These are phyloP conservation scores for Erigeron canadensis DNA, from an alignment of 129 eudicot species.

Conservation along the genomic window DNA sequence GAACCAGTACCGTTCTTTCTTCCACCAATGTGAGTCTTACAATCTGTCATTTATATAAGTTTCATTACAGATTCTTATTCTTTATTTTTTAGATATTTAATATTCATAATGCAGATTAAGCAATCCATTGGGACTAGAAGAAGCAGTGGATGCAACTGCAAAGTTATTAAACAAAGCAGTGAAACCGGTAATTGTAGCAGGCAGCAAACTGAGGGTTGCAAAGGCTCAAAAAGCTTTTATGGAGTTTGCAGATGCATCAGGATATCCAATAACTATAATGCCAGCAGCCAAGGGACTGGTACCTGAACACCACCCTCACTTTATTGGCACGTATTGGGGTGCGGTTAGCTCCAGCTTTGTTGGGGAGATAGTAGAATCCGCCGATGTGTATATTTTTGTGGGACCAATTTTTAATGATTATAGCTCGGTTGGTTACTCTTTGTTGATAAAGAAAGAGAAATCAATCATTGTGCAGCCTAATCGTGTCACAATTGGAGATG, in stretches of 20 bases:
- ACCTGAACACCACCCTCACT: constrained; percentile 72
- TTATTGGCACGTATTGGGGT: constrained; percentile 93
- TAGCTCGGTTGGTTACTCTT: constrained; percentile 88
- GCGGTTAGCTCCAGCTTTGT: constrained; percentile 72
- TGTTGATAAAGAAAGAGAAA: constrained; percentile 79
- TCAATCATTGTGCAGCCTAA: constrained; percentile 64
- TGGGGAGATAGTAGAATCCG: constrained; percentile 87
- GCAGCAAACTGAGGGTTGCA: constrained; percentile 61
- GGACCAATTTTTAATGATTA: constrained; percentile 91
- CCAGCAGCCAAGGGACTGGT: constrained; percentile 83
- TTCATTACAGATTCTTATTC: not conserved
- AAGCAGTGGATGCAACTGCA: constrained; percentile 83
- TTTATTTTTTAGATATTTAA: not conserved
- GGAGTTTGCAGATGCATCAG: constrained; percentile 73
- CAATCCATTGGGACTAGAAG: constrained; percentile 73
- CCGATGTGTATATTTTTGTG: constrained; percentile 75
- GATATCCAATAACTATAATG: constrained; percentile 82
- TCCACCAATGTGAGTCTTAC: constrained; percentile 55
- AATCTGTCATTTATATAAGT: not conserved
- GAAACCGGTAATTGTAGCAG: constrained; percentile 79
- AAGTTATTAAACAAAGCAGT: constrained; percentile 74
- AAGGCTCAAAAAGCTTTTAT: constrained; percentile 65
- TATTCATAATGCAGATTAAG: constrained; percentile 41
- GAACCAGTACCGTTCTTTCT: constrained; percentile 75
- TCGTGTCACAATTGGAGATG: constrained; percentile 71